Conservation (phyloP, 768 basidiomycete species). For the Piloderma croceum region DNA sequence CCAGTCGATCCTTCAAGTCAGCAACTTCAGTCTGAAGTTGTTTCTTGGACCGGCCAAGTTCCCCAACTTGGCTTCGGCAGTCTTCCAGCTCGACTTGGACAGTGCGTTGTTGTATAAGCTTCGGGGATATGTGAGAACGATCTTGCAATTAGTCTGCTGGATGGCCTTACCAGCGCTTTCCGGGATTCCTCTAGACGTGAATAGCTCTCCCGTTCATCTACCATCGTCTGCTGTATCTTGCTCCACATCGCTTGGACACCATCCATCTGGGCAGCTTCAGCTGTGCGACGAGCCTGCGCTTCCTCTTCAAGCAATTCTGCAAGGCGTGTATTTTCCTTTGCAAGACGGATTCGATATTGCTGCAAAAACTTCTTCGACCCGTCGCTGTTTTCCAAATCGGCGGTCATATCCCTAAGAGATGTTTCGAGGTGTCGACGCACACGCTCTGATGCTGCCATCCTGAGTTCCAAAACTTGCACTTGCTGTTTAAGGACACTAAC, state of each 20-base stretch:
- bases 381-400: constrained; percentile 58
- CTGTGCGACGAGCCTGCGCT: constrained; percentile 52
- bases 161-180: constrained; percentile 59
- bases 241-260: constrained; percentile 63
- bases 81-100: constrained; percentile 62
- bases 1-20: constrained; percentile 51
- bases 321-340: constrained; percentile 52
- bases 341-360: constrained; percentile 47
- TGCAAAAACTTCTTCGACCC: constrained; percentile 62
- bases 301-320: constrained; percentile 56
- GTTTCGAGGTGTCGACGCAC: constrained; percentile 60
- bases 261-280: constrained; percentile 58
- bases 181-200: constrained; percentile 62
- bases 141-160: background rate
- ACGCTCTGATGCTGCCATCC: constrained; percentile 63
- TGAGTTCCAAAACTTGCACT: constrained; percentile 60
- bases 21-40: constrained; percentile 51
- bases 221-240: constrained; percentile 55
- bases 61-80: constrained; percentile 56
- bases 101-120: constrained; percentile 65
- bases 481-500: constrained; percentile 53
- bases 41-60: constrained; percentile 50
- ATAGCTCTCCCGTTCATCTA: constrained; percentile 57
- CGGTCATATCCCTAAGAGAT: constrained; percentile 52
- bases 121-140: constrained; percentile 1